Conservation (phyloP, 768 basidiomycete genomes). For the Xerocomellus chrysenteron region DNA sequence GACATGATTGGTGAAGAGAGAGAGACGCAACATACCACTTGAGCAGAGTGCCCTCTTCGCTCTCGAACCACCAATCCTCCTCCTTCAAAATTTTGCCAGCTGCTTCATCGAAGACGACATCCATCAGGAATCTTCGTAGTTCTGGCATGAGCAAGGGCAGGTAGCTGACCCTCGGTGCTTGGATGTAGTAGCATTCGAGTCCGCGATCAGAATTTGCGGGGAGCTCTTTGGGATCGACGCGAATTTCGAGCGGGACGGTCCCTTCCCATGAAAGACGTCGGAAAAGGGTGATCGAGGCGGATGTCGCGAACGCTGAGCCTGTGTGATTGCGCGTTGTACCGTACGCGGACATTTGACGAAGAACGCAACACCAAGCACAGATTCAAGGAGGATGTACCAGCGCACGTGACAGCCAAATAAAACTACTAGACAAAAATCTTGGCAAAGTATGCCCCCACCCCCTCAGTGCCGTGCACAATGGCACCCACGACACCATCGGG, state of each 20-base stretch:
- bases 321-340: conserved; percentile 50
- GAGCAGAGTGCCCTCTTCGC: conserved; percentile 73
- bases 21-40: conserved; percentile 67
- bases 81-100: conserved; percentile 75
- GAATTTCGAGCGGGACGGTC: conserved; percentile 84
- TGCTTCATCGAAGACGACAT: conserved; percentile 88
- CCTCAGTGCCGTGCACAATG: no score
- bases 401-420: conserved; percentile 18
- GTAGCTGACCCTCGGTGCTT: conserved; percentile 91
- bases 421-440: no score
- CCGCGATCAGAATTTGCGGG: conserved; percentile 88
- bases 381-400: background rate
- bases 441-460: conserved; percentile 26
- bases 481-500: no score
- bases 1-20: background rate
- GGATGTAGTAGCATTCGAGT: conserved; percentile 86
- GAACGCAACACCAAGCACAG: background rate
- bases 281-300: conserved; percentile 77
- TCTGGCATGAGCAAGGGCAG: conserved; percentile 89
- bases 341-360: conserved; percentile 47
- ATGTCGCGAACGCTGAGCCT: conserved; percentile 47
- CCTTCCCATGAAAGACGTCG: conserved; percentile 90
- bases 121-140: conserved; percentile 83
- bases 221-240: conserved; percentile 84
- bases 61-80: conserved; percentile 98